Evolutionary conservation across 805 yeast genomes (phyloP).

Genomic region (Kregervanrija pseudodelftensis): DNA sequence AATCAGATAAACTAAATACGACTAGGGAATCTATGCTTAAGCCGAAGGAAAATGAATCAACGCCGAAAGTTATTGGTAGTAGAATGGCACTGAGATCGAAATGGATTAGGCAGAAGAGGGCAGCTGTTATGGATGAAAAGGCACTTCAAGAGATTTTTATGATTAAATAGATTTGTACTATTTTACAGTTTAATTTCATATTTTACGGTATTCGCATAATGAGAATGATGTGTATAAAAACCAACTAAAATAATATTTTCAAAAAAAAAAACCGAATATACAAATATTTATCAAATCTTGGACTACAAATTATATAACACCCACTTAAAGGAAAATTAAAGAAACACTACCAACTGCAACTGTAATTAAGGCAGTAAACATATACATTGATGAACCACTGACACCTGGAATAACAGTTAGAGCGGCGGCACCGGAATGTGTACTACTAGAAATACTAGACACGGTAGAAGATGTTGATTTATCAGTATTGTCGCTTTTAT

Average conservation of each 20-base stretch:
- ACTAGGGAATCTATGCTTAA: conserved; percentile 37
- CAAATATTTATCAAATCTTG: neutral
- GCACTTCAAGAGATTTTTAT: conserved; percentile 90
- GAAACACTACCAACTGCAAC: conserved; percentile 5
- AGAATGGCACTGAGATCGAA: conserved; percentile 71
- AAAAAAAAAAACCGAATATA: neutral
- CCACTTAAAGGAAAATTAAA: conserved; percentile 1
- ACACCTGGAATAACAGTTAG: conserved; percentile 14
- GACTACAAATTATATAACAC: neutral
- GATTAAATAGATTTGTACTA: conserved; percentile 35
- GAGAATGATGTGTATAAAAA: neutral
- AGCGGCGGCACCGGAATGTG: conserved; percentile 10
- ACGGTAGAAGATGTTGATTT: no score
- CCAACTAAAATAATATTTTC: neutral
- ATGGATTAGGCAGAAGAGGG: conserved; percentile 85
- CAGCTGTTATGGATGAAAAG: conserved; percentile 83
- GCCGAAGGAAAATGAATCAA: conserved; percentile 24
- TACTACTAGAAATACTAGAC: no score
- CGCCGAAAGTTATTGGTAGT: conserved; percentile 36
- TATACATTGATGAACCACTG: conserved; percentile 23
- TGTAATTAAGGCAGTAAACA: conserved; percentile 4
- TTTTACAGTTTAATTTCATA: neutral
- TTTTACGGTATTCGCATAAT: no score
- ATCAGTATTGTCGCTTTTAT: no score
- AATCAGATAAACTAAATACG: conserved; percentile 13